Conservation (phyloP, 2,329 filamentous ascomycete genomes). For the Clonostachys byssicola region DNA sequence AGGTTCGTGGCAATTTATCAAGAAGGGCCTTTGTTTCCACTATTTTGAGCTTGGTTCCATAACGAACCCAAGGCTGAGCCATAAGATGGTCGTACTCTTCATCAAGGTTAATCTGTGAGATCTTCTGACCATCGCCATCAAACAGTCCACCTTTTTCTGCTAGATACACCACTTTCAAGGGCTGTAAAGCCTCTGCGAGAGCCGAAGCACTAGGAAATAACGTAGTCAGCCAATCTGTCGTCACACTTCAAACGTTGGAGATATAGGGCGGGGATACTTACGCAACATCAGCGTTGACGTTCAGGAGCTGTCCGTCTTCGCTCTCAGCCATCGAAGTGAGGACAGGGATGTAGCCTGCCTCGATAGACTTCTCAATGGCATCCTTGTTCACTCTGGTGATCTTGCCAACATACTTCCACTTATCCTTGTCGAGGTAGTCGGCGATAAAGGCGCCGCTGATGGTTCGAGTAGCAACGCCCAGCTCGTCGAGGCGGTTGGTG, state of each 20-base stretch:
- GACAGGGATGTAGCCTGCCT: constrained; percentile 86
- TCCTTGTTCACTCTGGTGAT: constrained; percentile 88
- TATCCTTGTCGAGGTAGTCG: constrained; percentile 93
- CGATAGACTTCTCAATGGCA: constrained; percentile 87
- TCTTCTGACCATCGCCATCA: constrained; percentile 90
- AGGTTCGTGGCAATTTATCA: constrained; percentile 82
- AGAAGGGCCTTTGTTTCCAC: neutral
- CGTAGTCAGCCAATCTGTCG: neutral
- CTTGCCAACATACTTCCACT: constrained; percentile 93
- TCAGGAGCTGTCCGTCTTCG: constrained; percentile 84
- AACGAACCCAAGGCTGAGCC: constrained; percentile 91
- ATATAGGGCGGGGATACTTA: neutral
- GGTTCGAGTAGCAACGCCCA: constrained; percentile 84
- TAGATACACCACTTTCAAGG: constrained; percentile 96
- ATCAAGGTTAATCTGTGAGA: constrained; percentile 94
- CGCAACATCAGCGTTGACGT: constrained; percentile 96
- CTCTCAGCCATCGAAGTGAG: constrained; percentile 90
- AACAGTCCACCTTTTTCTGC: constrained; percentile 96
- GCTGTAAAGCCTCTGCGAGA: constrained; percentile 61
- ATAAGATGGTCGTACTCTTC: constrained; percentile 93
- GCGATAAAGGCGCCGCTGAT: constrained; percentile 90
- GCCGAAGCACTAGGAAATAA: constrained; percentile 60
- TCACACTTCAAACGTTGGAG: neutral
- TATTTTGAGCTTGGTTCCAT: constrained; percentile 57
- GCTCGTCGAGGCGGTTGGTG: constrained; percentile 81